Percentiles rank a stretch among this genome's conserved stretches.
Conservation (phyloP, 768 basidiomycete species). For the Phylloporus sp. region DNA sequence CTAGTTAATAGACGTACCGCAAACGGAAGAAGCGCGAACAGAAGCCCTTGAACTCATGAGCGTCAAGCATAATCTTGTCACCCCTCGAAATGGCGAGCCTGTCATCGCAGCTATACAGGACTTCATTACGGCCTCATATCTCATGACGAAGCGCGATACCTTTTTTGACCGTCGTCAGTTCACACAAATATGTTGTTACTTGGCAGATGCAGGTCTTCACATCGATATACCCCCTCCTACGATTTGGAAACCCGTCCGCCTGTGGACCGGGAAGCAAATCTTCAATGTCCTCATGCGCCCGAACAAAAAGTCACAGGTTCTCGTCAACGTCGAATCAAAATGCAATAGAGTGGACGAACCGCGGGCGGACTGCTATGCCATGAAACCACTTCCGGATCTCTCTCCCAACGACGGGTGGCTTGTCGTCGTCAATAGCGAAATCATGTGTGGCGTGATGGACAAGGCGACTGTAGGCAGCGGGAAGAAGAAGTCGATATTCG, state of each 20-base stretch:
- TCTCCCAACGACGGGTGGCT: constrained; percentile 98
- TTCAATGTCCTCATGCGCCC: constrained; percentile 97
- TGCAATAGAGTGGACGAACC: constrained; percentile 88
- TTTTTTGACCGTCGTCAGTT: constrained; percentile 95
- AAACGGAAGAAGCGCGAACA: constrained; percentile 96
- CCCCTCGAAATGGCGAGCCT: constrained; percentile 96
- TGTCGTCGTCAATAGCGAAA: constrained; percentile 94
- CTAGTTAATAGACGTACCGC: constrained; percentile 74
- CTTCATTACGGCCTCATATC: constrained; percentile 97
- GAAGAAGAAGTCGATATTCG: constrained; percentile 99
- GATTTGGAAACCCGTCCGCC: constrained; percentile 84
- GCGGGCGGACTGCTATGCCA: constrained; percentile 55
- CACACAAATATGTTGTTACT: constrained; percentile 93
- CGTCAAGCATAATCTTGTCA: constrained; percentile 94
- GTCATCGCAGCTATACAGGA: constrained; percentile 99
- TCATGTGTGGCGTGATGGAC: constrained; percentile 99
- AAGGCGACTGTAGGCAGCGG: constrained; percentile 96
- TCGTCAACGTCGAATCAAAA: constrained; percentile 94
- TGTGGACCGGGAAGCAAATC: constrained; percentile 99
- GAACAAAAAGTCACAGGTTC: constrained; percentile 72
- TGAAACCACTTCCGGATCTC: constrained; percentile 71
- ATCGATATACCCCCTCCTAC: constrained; percentile 95
- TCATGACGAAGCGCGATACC: constrained; percentile 86
- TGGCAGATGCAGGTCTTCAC: constrained; percentile 84
- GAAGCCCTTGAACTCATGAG: constrained; percentile 97